These are phyloP conservation scores for Microdochium trichocladiopsis DNA, from an alignment of 2,329 filamentous ascomycete species.

Conservation along the genomic window DNA sequence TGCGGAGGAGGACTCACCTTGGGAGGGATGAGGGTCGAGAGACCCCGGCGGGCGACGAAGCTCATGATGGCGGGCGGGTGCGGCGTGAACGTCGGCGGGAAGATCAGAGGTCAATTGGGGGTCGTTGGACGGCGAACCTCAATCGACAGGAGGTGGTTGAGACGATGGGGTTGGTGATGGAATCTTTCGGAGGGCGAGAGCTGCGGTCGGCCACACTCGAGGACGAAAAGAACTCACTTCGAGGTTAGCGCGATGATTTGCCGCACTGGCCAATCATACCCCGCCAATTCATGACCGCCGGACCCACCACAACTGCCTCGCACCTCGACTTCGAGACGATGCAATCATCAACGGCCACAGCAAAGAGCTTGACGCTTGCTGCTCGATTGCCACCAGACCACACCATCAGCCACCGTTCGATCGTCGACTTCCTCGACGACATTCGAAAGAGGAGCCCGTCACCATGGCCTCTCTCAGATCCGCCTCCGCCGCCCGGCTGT, in stretches of 20 bases:
- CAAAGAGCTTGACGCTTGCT: background rate
- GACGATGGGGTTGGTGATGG: constrained; percentile 11
- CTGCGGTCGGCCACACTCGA: background rate
- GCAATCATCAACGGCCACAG: background rate
- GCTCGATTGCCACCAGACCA: background rate
- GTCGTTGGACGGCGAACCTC: constrained; percentile 5
- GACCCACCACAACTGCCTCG: constrained; percentile 19
- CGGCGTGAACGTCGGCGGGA: background rate
- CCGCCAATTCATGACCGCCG: constrained; percentile 11
- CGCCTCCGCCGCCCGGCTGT: constrained; percentile 41
- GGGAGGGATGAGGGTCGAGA: constrained; percentile 97
- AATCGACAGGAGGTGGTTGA: constrained; percentile 4
- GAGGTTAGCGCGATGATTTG: constrained; percentile 33
- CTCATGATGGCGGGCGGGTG: constrained; percentile 65
- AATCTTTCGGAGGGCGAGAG: constrained; percentile 3
- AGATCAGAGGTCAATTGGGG: constrained; percentile 9
- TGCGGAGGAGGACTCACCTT: constrained; percentile 59
- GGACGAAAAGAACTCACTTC: constrained; percentile 41
- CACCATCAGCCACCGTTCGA: background rate
- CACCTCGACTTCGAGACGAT: constrained; percentile 10
- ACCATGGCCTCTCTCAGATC: constrained; percentile 63
- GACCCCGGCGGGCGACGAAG: constrained; percentile 81
- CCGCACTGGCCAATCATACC: constrained; percentile 34
- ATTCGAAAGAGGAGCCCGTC: constrained; percentile 5
- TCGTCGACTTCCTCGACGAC: constrained; percentile 4